Evolutionary conservation across 2,329 filamentous ascomycete genomes (phyloP).

Genomic region (Monilinia fructicola): DNA sequence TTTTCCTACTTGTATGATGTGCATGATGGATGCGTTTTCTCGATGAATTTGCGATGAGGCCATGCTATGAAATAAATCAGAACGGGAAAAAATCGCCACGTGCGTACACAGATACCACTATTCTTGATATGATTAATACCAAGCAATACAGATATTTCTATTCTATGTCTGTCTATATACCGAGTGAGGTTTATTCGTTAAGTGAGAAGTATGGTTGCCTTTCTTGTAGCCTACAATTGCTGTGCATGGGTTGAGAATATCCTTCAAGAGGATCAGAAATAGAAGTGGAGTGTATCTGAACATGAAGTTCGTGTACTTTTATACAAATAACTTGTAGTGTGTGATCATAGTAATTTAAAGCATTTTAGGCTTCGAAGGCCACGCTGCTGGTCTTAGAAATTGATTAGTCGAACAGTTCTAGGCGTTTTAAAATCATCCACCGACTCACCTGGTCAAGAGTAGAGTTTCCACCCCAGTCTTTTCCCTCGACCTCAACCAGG

Average conservation of each 20-base stretch:
- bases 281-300: slow-evolving; percentile 11
- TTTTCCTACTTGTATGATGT: neutral
- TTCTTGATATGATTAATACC: neutral
- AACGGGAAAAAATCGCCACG: neutral
- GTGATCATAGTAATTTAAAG: neutral
- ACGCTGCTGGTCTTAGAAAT: slow-evolving; percentile 35
- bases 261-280: neutral
- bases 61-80: neutral
- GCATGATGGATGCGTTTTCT: slow-evolving; percentile 1
- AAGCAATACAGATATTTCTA: slow-evolving; percentile 7
- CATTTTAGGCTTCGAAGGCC: slow-evolving; percentile 32
- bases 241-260: slow-evolving; percentile 14
- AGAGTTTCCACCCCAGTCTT: slow-evolving; percentile 37
- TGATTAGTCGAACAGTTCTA: slow-evolving; percentile 22
- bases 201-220: slow-evolving; percentile 8
- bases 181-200: slow-evolving; percentile 9
- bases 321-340: slow-evolving; percentile 6
- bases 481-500: slow-evolving; percentile 45
- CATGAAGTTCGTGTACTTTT: slow-evolving; percentile 15
- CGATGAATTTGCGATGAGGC: neutral
- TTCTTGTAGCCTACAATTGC: slow-evolving; percentile 20
- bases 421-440: neutral
- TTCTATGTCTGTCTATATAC: slow-evolving; percentile 16
- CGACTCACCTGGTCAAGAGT: slow-evolving; percentile 41
- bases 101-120: neutral